Conservation (phyloP, 441 rosid species). For the Populus hybrid region DNA sequence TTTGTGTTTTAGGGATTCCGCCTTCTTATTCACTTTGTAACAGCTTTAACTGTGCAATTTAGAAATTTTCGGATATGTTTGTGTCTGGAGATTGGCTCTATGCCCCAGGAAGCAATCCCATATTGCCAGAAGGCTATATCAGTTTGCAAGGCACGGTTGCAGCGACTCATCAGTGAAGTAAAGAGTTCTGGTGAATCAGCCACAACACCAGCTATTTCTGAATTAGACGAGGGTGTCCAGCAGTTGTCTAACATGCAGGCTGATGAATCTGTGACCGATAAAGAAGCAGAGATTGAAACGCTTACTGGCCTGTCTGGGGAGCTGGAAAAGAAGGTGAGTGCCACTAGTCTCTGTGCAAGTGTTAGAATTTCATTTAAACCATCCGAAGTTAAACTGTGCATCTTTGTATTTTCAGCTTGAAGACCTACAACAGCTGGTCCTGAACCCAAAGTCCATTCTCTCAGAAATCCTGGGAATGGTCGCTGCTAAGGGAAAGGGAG, state of each 20-base stretch:
- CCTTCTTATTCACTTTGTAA: not conserved
- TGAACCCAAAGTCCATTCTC: constrained; percentile 65
- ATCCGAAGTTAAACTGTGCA: constrained; percentile 11
- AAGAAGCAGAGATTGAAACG: constrained; percentile 68
- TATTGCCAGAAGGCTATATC: constrained; percentile 78
- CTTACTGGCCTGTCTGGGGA: constrained; percentile 68
- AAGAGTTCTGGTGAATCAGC: constrained; percentile 47
- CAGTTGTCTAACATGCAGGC: constrained; percentile 50
- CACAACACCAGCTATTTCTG: constrained; percentile 46
- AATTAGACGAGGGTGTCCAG: constrained; percentile 45
- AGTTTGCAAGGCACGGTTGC: constrained; percentile 65
- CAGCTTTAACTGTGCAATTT: constrained; percentile 44
- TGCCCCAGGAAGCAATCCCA: constrained; percentile 71
- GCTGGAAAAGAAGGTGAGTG: constrained; percentile 79
- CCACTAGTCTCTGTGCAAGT: not conserved
- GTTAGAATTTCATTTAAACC: not conserved
- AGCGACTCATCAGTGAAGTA: constrained; percentile 55
- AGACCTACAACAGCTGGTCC: constrained; percentile 68
- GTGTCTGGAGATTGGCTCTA: constrained; percentile 79
- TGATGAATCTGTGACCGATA: constrained; percentile 45
- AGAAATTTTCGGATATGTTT: constrained; percentile 88
- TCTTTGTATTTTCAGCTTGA: constrained; percentile 65
- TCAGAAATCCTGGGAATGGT: constrained; percentile 70
- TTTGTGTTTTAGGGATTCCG: not conserved
- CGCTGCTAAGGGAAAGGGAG: constrained; percentile 44